Evolutionary conservation across 805 yeast genomes (phyloP).

Genomic region (Helenozyma rhizophorensis): DNA sequence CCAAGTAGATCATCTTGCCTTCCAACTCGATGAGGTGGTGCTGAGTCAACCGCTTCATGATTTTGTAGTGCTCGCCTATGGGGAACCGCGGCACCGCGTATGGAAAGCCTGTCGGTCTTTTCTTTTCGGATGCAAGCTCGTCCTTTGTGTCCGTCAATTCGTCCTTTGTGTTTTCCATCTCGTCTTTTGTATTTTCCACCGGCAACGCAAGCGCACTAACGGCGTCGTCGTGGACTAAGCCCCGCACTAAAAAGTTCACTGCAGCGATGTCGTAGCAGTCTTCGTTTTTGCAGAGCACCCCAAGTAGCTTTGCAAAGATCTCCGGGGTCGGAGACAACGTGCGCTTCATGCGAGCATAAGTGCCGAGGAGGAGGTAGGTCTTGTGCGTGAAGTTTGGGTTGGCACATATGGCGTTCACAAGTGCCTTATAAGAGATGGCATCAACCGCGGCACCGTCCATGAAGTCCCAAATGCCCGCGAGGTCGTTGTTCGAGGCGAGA

Average conservation of each 20-base stretch:
- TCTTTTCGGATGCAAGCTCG: too few species aligned
- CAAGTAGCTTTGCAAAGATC: constrained; percentile 6
- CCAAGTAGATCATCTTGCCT: constrained; percentile 6
- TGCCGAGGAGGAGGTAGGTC: neutral
- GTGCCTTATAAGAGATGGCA: constrained; percentile 7
- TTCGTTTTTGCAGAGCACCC: constrained; percentile 5
- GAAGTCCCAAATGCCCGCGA: constrained; percentile 1
- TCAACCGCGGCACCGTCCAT: constrained; percentile 4
- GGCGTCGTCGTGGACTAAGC: constrained; percentile 13
- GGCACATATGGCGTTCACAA: constrained; percentile 9
- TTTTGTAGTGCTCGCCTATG: constrained; percentile 12
- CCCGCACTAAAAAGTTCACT: constrained; percentile 7
- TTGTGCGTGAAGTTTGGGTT: constrained; percentile 4
- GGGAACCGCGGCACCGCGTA: constrained; percentile 3
- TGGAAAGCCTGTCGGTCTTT: constrained; percentile 1
- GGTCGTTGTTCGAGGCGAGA: constrained; percentile 3
- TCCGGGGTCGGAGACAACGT: constrained; percentile 9
- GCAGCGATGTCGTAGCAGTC: constrained; percentile 1
- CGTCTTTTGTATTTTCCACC: constrained; percentile 1
- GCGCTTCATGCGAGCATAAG: neutral
- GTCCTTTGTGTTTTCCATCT: neutral
- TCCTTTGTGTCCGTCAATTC: neutral
- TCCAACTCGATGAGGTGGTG: constrained; percentile 8
- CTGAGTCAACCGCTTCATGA: constrained; percentile 11
- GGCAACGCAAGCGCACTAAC: constrained; percentile 7